phyloP scores from a whole-genome alignment of 371 early-diverging fungal species.

The Circinella minor region DNA sequence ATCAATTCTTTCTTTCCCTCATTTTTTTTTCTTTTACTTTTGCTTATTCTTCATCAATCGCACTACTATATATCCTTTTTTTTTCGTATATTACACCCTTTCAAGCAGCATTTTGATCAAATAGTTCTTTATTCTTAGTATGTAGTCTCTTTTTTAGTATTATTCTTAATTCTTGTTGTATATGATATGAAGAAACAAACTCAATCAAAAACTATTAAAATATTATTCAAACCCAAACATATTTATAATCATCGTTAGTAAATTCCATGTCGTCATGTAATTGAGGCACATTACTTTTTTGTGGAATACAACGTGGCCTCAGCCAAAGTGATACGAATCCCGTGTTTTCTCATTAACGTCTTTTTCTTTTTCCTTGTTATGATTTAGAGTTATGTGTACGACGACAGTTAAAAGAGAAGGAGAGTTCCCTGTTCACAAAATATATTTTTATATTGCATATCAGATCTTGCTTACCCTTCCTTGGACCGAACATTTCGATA shows the following conservation, averaged over 20 bases:
- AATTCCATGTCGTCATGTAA: background rate
- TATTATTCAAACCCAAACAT: background rate
- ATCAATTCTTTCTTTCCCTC: background rate
- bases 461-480: background rate
- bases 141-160: slow-evolving; percentile 3
- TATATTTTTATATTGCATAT: no score
- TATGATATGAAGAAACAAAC: slow-evolving; percentile 1
- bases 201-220: background rate
- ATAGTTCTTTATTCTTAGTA: background rate
- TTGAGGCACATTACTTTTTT: slow-evolving; percentile 5
- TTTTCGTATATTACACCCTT: background rate
- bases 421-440: background rate
- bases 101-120: background rate
- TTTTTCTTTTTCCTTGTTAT: background rate
- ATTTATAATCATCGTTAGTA: background rate
- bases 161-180: background rate
- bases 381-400: no score
- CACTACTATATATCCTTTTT: background rate
- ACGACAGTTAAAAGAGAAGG: no score
- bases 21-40: background rate
- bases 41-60: background rate
- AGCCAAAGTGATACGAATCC: background rate
- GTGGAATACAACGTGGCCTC: slow-evolving; percentile 12
- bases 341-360: background rate
- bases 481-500: background rate